Conservation (phyloP, 2,329 filamentous ascomycete genomes). For the Clarireedia hainanense region DNA sequence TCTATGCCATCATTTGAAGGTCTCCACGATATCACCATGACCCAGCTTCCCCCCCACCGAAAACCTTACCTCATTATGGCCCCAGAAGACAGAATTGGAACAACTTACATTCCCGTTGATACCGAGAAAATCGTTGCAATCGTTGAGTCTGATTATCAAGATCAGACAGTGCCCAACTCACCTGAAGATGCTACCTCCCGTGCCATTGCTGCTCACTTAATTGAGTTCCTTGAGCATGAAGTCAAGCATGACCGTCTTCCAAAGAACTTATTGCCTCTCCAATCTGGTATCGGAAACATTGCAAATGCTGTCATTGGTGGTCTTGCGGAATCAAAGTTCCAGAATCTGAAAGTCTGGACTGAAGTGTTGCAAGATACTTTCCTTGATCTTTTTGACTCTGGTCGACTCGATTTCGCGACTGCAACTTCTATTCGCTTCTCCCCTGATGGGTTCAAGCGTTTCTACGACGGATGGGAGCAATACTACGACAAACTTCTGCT, state of each 20-base stretch:
- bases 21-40: constrained; percentile 85
- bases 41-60: constrained; percentile 69
- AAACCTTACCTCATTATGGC: constrained; percentile 83
- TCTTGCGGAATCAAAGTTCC: constrained; percentile 72
- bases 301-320: constrained; percentile 87
- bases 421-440: constrained; percentile 88
- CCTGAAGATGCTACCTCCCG: constrained; percentile 66
- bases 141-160: constrained; percentile 77
- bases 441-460: constrained; percentile 82
- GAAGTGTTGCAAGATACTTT: constrained; percentile 79
- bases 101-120: constrained; percentile 74
- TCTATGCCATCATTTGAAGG: constrained; percentile 77
- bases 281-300: constrained; percentile 88
- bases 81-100: constrained; percentile 81
- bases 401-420: constrained; percentile 81
- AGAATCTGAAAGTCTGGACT: constrained; percentile 86
- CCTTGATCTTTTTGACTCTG: constrained; percentile 85
- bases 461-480: constrained; percentile 76
- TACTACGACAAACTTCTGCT: constrained; percentile 79
- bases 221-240: constrained; percentile 82
- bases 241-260: constrained; percentile 72
- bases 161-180: constrained; percentile 66
- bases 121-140: constrained; percentile 78
- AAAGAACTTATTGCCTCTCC: constrained; percentile 67
- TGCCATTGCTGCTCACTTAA: constrained; percentile 70